These are phyloP conservation scores for Cercospora sp. DNA, from an alignment of 2,329 filamentous ascomycete genomes.

Conservation along the genomic window DNA sequence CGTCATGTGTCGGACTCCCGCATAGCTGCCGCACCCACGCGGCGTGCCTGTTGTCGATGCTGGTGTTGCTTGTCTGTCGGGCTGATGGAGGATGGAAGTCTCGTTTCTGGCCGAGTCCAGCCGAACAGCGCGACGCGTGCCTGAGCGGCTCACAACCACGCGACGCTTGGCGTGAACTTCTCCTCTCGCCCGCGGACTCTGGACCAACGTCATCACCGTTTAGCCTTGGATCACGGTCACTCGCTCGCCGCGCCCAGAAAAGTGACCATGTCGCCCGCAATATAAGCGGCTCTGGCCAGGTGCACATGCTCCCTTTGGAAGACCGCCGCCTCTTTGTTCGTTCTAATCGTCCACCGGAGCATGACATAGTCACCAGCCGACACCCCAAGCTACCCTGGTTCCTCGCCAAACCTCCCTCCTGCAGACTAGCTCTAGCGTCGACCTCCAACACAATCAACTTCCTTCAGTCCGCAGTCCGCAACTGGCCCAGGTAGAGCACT, in stretches of 20 bases:
- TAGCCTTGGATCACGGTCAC: background rate
- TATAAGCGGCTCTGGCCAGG: background rate
- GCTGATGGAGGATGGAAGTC: conserved; percentile 2
- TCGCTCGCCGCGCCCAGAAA: background rate
- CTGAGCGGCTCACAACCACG: background rate
- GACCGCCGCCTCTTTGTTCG: background rate
- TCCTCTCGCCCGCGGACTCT: background rate
- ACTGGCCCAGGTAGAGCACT: background rate
- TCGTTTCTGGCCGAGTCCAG: background rate
- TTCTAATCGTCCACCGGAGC: background rate
- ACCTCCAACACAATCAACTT: conserved; percentile 19
- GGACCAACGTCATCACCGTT: conserved; percentile 2
- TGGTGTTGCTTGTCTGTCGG: background rate
- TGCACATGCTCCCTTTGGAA: background rate
- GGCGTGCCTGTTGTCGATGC: background rate
- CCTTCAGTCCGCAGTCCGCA: conserved; percentile 35
- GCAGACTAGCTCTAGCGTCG: conserved; percentile 23
- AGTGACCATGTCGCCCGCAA: background rate
- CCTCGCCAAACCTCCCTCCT: conserved; percentile 19
- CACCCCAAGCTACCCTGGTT: conserved; percentile 1
- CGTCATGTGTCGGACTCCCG: conserved; percentile 60
- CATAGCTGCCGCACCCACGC: conserved; percentile 27
- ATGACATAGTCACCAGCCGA: background rate
- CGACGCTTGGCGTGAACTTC: background rate
- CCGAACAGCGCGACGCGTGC: background rate